Percentiles rank a stretch among this genome's conserved stretches.
Evolutionary conservation across 106 monocot genomes (phyloP).

Genomic region (Dioscorea alata): DNA sequence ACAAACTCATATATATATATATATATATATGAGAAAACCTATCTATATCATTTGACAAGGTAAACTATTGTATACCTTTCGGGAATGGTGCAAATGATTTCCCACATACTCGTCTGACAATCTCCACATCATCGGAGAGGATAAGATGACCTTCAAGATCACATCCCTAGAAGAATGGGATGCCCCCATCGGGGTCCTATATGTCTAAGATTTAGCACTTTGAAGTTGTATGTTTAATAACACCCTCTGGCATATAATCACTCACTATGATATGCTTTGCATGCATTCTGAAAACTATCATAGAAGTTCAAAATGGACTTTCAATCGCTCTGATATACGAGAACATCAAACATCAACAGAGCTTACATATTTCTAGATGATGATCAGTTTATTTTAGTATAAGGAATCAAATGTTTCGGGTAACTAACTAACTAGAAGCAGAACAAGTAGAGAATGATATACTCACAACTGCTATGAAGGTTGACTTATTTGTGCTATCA

Average conservation of each 20-base stretch:
- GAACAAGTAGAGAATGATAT: neutral
- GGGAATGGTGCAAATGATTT: constrained; percentile 73
- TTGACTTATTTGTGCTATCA: constrained; percentile 19
- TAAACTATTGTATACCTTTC: constrained; percentile 54
- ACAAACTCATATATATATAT: neutral
- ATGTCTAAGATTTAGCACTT: no score
- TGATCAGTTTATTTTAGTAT: no score
- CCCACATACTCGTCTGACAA: constrained; percentile 46
- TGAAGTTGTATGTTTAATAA: no score
- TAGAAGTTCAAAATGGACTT: no score
- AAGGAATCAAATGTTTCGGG: no score
- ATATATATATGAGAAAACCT: constrained; percentile 43
- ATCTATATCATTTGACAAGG: no score
- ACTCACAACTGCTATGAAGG: constrained; percentile 42
- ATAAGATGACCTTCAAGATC: constrained; percentile 36
- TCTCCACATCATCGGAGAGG: constrained; percentile 50
- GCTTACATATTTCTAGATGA: no score
- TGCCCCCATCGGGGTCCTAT: constrained; percentile 38
- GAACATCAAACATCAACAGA: no score
- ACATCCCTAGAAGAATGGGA: constrained; percentile 32
- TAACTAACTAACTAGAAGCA: neutral
- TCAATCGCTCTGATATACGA: no score
- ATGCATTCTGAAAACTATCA: no score
- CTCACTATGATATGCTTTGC: no score
- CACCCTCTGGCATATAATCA: no score